Evolutionary conservation across 768 basidiomycete species (phyloP).

Genomic region (Astraeus odoratus): DNA sequence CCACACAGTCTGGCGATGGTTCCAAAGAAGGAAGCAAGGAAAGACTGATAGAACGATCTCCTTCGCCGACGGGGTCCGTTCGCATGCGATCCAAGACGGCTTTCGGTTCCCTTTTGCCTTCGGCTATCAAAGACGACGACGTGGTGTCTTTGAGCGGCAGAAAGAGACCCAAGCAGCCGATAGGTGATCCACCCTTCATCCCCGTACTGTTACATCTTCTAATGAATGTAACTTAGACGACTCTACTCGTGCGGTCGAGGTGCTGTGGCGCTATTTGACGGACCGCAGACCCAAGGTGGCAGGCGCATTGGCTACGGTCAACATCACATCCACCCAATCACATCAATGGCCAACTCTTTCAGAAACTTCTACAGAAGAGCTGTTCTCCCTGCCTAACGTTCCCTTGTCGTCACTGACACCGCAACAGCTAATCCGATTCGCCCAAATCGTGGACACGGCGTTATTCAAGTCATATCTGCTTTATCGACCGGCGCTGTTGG

Average conservation of each 20-base stretch:
- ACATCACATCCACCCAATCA: constrained; percentile 63
- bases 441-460: constrained; percentile 93
- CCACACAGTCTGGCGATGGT: constrained; percentile 22
- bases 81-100: constrained; percentile 48
- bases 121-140: constrained; percentile 55
- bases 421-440: constrained; percentile 79
- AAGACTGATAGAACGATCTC: constrained; percentile 26
- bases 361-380: constrained; percentile 62
- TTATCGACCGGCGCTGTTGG: constrained; percentile 72
- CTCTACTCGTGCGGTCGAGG: constrained; percentile 71
- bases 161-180: constrained; percentile 21
- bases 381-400: constrained; percentile 72
- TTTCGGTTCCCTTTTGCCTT: constrained; percentile 41
- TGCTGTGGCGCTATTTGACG: constrained; percentile 79
- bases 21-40: constrained; percentile 19
- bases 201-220: not conserved
- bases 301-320: constrained; percentile 64
- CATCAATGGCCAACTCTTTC: constrained; percentile 66
- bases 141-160: constrained; percentile 42
- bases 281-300: constrained; percentile 84
- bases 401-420: constrained; percentile 68
- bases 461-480: constrained; percentile 89
- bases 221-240: constrained; percentile 38
- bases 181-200: constrained; percentile 8
- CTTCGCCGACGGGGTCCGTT: constrained; percentile 34